Conservation (phyloP, 2,329 filamentous ascomycete species). For the Fusarium abutilonis region DNA sequence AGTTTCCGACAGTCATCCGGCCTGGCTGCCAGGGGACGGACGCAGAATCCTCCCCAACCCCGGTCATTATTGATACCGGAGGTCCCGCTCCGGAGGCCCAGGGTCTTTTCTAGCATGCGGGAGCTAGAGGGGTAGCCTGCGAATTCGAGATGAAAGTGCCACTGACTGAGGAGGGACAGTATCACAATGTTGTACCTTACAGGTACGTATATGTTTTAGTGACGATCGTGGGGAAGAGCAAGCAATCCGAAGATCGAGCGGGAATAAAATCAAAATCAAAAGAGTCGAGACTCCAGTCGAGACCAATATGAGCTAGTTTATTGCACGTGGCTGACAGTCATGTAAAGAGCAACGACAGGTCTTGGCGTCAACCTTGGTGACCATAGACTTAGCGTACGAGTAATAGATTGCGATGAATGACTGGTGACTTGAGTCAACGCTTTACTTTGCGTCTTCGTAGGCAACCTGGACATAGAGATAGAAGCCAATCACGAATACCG, state of each 20-base stretch:
- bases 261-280: slow-evolving; percentile 2
- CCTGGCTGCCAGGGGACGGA: slow-evolving; percentile 12
- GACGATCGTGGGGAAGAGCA: slow-evolving; percentile 19
- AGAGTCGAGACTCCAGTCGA: slow-evolving; percentile 1
- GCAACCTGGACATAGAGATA: not conserved
- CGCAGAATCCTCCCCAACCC: slow-evolving; percentile 6
- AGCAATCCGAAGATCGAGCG: slow-evolving; percentile 15
- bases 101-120: slow-evolving; percentile 14
- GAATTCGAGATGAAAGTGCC: not conserved
- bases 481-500: not conserved
- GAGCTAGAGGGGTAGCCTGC: slow-evolving; percentile 10
- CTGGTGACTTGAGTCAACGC: not conserved
- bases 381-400: not conserved
- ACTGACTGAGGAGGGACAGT: not conserved
- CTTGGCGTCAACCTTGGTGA: slow-evolving; percentile 3
- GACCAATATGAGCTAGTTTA: not conserved
- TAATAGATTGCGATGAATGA: slow-evolving; percentile 2
- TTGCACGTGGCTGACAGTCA: slow-evolving; percentile 1
- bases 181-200: not conserved
- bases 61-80: slow-evolving; percentile 7
- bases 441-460: not conserved
- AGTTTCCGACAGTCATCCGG: slow-evolving; percentile 1
- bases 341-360: not conserved
- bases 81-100: slow-evolving; percentile 8
- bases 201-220: not conserved